Conservation (phyloP, 768 basidiomycete genomes). For the Psilocybe cyanescens region DNA sequence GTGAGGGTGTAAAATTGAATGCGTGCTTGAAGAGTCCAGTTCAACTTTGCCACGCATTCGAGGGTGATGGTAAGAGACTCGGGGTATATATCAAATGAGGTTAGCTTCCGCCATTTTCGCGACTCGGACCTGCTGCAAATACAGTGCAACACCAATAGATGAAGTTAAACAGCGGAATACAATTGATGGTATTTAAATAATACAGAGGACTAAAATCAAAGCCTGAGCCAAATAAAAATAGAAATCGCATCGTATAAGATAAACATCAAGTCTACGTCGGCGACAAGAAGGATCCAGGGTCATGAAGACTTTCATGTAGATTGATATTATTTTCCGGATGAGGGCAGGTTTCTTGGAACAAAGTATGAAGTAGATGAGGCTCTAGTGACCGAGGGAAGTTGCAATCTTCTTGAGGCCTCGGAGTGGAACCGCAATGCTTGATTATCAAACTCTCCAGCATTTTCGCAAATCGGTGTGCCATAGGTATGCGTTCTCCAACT, state of each 20-base stretch:
- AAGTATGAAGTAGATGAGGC: conserved; percentile 29
- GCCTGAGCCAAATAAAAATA: conserved; percentile 8
- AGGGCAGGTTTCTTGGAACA: conserved; percentile 32
- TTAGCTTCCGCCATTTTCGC: neutral
- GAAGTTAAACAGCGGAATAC: conserved; percentile 1
- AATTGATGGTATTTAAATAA: conserved; percentile 7
- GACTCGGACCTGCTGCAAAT: neutral
- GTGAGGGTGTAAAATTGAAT: neutral
- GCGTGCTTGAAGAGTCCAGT: neutral
- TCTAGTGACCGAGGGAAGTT: conserved; percentile 39
- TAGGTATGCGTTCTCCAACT: conserved; percentile 68
- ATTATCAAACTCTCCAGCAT: conserved; percentile 56
- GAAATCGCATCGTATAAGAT: conserved; percentile 5
- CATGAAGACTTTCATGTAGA: conserved; percentile 37
- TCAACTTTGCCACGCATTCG: neutral
- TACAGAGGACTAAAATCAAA: neutral
- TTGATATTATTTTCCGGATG: conserved; percentile 29
- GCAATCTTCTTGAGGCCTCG: conserved; percentile 30
- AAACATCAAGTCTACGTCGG: conserved; percentile 23
- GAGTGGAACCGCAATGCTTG: conserved; percentile 39
- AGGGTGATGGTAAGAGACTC: neutral
- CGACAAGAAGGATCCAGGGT: conserved; percentile 39
- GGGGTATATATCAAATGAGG: neutral
- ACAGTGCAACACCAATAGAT: neutral
- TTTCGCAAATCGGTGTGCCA: conserved; percentile 63